Conservation (phyloP, 139 green algal genomes). For the Zygnema circumcarinatum region DNA sequence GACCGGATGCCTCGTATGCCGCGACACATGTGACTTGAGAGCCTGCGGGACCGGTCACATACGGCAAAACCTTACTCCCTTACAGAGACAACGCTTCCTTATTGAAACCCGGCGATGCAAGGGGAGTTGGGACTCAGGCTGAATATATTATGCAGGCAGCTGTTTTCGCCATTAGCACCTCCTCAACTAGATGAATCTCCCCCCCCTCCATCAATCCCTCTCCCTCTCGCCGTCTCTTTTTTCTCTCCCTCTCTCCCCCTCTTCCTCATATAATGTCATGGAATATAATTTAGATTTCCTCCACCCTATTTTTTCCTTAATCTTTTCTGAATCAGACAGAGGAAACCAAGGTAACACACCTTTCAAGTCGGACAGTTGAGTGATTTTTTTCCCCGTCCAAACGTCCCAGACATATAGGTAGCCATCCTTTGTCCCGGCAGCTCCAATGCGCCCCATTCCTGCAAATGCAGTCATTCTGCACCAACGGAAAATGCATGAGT, state of each 20-base stretch:
- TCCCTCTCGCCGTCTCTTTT: no score
- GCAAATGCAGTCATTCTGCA: neutral
- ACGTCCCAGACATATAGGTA: neutral
- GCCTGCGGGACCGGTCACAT: neutral
- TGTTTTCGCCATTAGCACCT: neutral
- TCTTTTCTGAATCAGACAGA: neutral
- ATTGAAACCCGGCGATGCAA: no score
- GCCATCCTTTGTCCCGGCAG: neutral
- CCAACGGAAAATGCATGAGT: neutral
- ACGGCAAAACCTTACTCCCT: no score
- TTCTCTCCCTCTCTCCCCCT: no score
- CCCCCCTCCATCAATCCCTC: no score
- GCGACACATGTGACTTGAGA: neutral
- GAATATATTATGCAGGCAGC: neutral
- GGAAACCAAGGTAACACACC: neutral
- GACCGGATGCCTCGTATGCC: neutral
- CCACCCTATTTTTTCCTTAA: neutral
- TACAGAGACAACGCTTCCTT: no score
- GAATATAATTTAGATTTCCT: neutral
- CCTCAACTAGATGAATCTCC: no score
- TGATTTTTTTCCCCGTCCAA: neutral
- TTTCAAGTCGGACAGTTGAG: neutral
- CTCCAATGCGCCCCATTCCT: neutral
- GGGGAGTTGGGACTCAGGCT: neutral
- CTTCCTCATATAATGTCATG: neutral